Conservation (phyloP, 208 protist species). For the Leishmania martiniquensis region DNA sequence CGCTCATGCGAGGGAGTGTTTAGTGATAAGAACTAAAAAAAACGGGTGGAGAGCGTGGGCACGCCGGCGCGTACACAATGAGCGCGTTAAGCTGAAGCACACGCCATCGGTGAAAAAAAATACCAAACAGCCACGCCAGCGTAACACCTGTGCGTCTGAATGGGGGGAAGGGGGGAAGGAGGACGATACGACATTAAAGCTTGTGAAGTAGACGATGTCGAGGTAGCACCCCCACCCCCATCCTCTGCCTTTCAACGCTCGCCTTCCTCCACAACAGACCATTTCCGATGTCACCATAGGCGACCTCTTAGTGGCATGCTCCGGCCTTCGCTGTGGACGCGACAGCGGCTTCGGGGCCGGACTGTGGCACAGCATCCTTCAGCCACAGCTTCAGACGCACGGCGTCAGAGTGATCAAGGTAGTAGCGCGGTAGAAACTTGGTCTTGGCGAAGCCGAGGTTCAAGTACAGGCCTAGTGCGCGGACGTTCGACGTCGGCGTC, state of each 20-base stretch:
- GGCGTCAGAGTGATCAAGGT: slow-evolving; percentile 95
- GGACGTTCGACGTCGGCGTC: slow-evolving; percentile 92
- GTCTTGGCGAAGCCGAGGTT: slow-evolving; percentile 96
- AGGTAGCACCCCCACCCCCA: neutral
- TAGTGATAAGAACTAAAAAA: neutral
- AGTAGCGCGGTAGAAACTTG: slow-evolving; percentile 89
- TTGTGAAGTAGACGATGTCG: neutral
- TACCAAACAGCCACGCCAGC: too few species aligned
- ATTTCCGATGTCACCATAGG: neutral
- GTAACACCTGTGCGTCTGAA: too few species aligned
- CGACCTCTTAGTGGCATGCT: neutral
- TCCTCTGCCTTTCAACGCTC: neutral
- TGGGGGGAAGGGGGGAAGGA: neutral
- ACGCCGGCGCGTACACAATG: too few species aligned
- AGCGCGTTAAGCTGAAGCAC: too few species aligned
- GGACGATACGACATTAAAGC: too few species aligned
- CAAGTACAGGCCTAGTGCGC: slow-evolving; percentile 95
- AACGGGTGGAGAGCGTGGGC: neutral
- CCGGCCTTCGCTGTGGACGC: neutral
- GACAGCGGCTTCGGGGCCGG: slow-evolving; percentile 1
- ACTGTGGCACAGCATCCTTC: slow-evolving; percentile 44
- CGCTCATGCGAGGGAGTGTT: neutral
- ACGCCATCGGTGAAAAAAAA: too few species aligned
- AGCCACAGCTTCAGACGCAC: slow-evolving; percentile 95
- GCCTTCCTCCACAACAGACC: neutral